Base-by-base conservation (phyloP, 78 protist genomes). In the Tieghemostelium lacteum region DNA sequence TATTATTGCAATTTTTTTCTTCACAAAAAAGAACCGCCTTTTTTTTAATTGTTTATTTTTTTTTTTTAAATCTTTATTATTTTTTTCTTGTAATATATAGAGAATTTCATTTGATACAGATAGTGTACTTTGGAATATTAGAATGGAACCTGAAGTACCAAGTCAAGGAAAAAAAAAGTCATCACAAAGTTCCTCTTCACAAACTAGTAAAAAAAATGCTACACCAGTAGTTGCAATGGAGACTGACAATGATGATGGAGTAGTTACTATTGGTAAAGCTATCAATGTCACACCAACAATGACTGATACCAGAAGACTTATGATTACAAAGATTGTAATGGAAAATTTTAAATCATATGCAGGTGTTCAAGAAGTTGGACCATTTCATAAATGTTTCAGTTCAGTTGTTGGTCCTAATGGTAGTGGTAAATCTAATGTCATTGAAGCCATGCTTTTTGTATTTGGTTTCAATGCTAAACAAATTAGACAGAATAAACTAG, bases 391-490 rank as follows among this genome's bases (percentile, higher is more conserved):
- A 88, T 40, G 88, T 57, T 98, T 99, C 73, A 87, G 99, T 3
- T 42, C 99, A 2, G 95, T 99, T 20, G 98, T 99, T 6, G 99
- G 99, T 0, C 99, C 99, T 28, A 99, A 99, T 67, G 99, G 99
- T 52, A 86, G 96, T 19, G 99, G 99, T 57, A 99, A 99, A 78
- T 96, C 98, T 31, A 99, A 99, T 75, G 99, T 99, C 20, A 98
- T 99, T 54, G 99, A 99, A 70, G 97, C 99, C 14, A 73, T 99
- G 92, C 95, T 98, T 31, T 99, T 99, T 75, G 99, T 98, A 37
- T 99, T 99, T 75, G 99, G 99, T 31, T 92, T 75, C 64, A 60
- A 97, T 16, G 99, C 99, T 33, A 86, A 75, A 87, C 86, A 62
- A 24, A 94, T 99, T 57, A 97, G 99, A 20, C 96, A 96, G 55